A percentile compares a stretch with the other conserved stretches of the same genome.
Evolutionary conservation across 1,139 yeast genomes (phyloP).

Genomic region (Suhomyces wounanorum): DNA sequence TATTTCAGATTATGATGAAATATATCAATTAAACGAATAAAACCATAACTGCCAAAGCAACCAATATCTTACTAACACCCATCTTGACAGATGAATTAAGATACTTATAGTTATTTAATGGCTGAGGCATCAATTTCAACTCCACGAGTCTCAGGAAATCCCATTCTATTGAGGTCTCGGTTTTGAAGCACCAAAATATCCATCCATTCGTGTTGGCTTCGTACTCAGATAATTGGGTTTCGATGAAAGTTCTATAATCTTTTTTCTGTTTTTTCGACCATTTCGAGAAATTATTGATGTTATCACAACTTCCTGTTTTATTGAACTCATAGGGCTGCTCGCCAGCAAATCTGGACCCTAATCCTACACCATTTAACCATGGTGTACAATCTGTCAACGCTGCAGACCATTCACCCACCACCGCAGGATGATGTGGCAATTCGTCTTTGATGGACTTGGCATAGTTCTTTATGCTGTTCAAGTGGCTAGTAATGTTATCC

Average conservation of each 20-base stretch:
- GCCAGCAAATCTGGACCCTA: conserved; percentile 61
- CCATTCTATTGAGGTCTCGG: conserved; percentile 65
- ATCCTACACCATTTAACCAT: conserved; percentile 63
- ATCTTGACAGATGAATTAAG: conserved; percentile 24
- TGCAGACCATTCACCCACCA: conserved; percentile 67
- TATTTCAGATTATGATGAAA: neutral
- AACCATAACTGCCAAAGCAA: neutral
- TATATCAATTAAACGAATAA: neutral
- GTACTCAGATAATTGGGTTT: conserved; percentile 49
- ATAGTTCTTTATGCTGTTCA: conserved; percentile 37
- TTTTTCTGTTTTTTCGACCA: conserved; percentile 43
- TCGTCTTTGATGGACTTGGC: conserved; percentile 39
- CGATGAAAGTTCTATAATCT: conserved; percentile 51
- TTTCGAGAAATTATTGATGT: conserved; percentile 33
- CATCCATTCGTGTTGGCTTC: conserved; percentile 50
- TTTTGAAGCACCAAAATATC: conserved; percentile 73
- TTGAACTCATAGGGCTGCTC: conserved; percentile 39
- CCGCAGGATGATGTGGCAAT: conserved; percentile 45
- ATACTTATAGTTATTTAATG: conserved; percentile 45
- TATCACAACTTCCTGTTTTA: conserved; percentile 32
- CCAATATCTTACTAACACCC: neutral
- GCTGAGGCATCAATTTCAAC: conserved; percentile 59
- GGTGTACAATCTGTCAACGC: conserved; percentile 67
- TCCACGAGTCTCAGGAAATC: conserved; percentile 55
- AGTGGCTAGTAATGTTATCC: conserved; percentile 39